Conservation (phyloP, 2,329 filamentous ascomycete species). For the Paraconiothyrium brasiliense region DNA sequence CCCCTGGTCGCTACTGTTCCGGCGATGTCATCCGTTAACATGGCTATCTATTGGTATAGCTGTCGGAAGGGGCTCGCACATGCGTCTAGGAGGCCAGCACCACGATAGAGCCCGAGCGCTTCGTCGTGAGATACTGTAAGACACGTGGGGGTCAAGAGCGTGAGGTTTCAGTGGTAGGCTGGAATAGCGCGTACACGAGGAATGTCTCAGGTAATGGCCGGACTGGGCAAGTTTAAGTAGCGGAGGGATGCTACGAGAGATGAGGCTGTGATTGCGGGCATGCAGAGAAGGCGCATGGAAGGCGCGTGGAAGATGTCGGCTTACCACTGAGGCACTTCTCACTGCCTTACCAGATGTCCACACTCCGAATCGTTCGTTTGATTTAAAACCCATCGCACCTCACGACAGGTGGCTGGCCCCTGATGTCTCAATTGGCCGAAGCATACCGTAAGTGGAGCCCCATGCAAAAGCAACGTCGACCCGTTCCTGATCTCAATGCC, state of each 20-base stretch:
- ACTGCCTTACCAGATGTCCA: not conserved
- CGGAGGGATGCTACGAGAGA: slow-evolving; percentile 6
- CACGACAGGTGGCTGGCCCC: not conserved
- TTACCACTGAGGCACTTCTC: not conserved
- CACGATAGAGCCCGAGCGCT: not conserved
- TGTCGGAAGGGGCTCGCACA: not conserved
- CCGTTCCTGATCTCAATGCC: slow-evolving; percentile 3
- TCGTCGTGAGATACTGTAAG: slow-evolving; percentile 3
- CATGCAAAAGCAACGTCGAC: not conserved
- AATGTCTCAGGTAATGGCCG: not conserved
- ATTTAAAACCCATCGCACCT: not conserved
- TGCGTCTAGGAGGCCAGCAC: not conserved
- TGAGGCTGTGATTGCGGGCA: slow-evolving; percentile 1
- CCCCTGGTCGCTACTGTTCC: not conserved
- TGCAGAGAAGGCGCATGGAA: slow-evolving; percentile 12
- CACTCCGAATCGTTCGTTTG: not conserved
- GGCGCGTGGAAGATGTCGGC: slow-evolving; percentile 4
- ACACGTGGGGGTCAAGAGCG: not conserved
- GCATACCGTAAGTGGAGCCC: not conserved
- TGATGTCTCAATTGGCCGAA: not conserved
- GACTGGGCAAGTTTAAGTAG: not conserved
- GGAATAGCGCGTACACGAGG: not conserved
- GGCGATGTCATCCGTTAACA: not conserved
- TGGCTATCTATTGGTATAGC: not conserved
- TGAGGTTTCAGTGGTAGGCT: not conserved